These are phyloP conservation scores for Hypoxylon rickii DNA, from an alignment of 495 filamentous ascomycete genomes.

Conservation along the genomic window DNA sequence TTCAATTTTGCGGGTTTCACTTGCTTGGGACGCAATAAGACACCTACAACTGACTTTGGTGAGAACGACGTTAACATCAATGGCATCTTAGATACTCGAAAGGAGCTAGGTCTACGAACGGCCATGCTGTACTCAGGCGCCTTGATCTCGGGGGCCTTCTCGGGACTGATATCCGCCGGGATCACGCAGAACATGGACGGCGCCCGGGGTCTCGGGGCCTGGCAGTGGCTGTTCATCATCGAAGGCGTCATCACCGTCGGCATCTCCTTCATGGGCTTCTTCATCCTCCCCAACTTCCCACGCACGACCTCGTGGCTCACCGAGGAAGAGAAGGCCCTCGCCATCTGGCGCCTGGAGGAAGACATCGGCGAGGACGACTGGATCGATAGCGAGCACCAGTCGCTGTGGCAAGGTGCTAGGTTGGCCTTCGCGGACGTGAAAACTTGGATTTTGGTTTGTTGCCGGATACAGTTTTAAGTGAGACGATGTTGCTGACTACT, in stretches of 20 bases:
- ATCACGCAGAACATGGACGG: conserved; percentile 56
- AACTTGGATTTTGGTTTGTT: conserved; percentile 68
- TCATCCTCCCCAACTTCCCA: conserved; percentile 79
- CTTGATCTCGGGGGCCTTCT: conserved; percentile 66
- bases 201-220: conserved; percentile 47
- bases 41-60: too few species aligned
- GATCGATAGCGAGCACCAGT: conserved; percentile 64
- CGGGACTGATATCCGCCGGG: conserved; percentile 65
- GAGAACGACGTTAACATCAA: too few species aligned
- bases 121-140: conserved; percentile 66
- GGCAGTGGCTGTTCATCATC: conserved; percentile 79
- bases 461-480: not conserved
- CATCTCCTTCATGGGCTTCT: conserved; percentile 55
- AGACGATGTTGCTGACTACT: conserved; percentile 8
- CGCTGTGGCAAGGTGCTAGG: conserved; percentile 68
- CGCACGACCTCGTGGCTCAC: conserved; percentile 74
- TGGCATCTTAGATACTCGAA: conserved; percentile 51
- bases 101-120: conserved; percentile 60
- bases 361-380: conserved; percentile 82
- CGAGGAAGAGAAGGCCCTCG: conserved; percentile 69
- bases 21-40: too few species aligned
- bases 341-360: conserved; percentile 71
- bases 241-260: conserved; percentile 64
- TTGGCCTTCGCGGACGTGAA: conserved; percentile 74
- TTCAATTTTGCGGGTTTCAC: conserved; percentile 49